Conservation (phyloP, 345 rosid species). For the Mercurialis annua region DNA sequence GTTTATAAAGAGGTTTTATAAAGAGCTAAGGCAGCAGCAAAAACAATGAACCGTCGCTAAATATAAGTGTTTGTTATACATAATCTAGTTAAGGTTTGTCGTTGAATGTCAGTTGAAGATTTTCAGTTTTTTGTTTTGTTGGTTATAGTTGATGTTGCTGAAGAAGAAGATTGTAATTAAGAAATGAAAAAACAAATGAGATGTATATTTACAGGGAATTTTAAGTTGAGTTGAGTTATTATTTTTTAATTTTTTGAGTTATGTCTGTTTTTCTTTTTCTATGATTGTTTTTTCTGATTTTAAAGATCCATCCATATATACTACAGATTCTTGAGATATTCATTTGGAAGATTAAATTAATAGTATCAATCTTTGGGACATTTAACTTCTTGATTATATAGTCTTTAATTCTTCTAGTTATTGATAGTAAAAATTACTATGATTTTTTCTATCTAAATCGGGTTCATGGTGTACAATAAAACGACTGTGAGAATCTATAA, state of each 20-base stretch:
- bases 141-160: background rate
- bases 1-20: constrained; percentile 76
- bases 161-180: constrained; percentile 6
- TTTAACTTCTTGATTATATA: no score
- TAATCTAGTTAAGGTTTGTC: background rate
- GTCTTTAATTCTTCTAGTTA: no score
- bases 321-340: no score
- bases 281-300: no score
- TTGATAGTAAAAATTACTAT: no score
- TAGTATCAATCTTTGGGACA: no score
- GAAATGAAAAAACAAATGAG: background rate
- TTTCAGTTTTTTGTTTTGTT: constrained; percentile 13
- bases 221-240: background rate
- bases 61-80: background rate
- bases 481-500: no score
- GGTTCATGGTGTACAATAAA: no score
- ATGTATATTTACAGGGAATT: constrained; percentile 11
- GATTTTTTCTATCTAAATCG: no score
- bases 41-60: constrained; percentile 22
- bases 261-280: background rate
- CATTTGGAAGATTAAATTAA: no score
- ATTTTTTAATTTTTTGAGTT: no score
- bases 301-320: background rate
- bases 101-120: background rate
- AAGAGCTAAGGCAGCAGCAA: constrained; percentile 53